phyloP scores from a whole-genome alignment of 352 stramenopile genomes.

The Phytophthora cactorum region DNA sequence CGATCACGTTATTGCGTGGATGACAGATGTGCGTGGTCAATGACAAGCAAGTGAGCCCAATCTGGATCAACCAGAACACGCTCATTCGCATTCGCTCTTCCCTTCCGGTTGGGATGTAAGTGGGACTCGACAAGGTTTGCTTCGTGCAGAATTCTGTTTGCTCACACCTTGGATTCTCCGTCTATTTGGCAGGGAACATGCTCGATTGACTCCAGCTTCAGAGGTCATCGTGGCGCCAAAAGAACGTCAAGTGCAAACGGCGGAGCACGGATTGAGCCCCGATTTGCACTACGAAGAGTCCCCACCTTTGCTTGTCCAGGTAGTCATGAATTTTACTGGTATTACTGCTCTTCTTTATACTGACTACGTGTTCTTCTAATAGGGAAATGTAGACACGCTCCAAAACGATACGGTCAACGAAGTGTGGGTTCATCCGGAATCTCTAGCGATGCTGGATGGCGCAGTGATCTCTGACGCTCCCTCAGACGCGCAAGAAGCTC shows the following conservation, averaged over 20 bases:
- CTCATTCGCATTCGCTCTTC: slow-evolving; percentile 71
- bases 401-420: slow-evolving; percentile 55
- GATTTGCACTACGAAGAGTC: slow-evolving; percentile 75
- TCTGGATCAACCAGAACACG: slow-evolving; percentile 83
- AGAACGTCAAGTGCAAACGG: slow-evolving; percentile 45
- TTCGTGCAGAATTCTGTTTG: background rate
- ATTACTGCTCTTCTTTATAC: background rate
- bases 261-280: slow-evolving; percentile 40
- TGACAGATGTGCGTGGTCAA: slow-evolving; percentile 87
- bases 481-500: slow-evolving; percentile 41
- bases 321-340: slow-evolving; percentile 10
- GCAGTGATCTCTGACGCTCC: slow-evolving; percentile 40
- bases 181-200: slow-evolving; percentile 54
- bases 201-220: slow-evolving; percentile 68
- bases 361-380: background rate
- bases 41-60: slow-evolving; percentile 84
- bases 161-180: background rate
- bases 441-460: slow-evolving; percentile 63
- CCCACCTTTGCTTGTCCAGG: slow-evolving; percentile 54
- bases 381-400: slow-evolving; percentile 22
- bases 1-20: background rate
- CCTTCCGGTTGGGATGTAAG: slow-evolving; percentile 73
- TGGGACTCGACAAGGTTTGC: background rate
- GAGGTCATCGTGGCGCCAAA: slow-evolving; percentile 84
- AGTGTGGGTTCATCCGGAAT: slow-evolving; percentile 75